A percentile compares a stretch with the other conserved stretches of the same genome.
These are phyloP conservation scores for Forsythia suspensa DNA, from an alignment of 257 asterid species.

Conservation along the genomic window DNA sequence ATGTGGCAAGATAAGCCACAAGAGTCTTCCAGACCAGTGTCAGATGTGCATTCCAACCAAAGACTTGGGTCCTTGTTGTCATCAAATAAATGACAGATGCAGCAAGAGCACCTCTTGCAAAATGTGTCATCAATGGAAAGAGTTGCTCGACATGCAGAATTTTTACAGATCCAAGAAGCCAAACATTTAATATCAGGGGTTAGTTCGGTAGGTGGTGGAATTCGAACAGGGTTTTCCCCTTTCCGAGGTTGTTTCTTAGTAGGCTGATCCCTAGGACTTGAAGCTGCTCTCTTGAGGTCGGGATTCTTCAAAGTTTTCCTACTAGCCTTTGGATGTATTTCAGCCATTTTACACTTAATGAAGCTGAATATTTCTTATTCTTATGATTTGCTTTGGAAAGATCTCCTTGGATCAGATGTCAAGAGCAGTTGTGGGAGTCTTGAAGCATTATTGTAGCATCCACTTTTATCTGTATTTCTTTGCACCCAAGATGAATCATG, in stretches of 20 bases:
- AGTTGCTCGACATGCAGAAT: constrained; percentile 77
- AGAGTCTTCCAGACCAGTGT: constrained; percentile 61
- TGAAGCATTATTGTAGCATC: neutral
- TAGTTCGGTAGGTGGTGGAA: constrained; percentile 53
- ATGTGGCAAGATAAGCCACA: constrained; percentile 92
- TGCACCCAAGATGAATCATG: neutral
- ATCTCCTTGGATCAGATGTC: constrained; percentile 32
- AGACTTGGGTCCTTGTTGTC: constrained; percentile 95
- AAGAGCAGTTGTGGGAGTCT: neutral
- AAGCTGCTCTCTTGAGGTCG: constrained; percentile 56
- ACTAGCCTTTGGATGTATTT: constrained; percentile 46
- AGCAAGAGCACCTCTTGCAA: constrained; percentile 91
- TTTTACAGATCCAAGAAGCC: constrained; percentile 70
- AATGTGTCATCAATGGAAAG: constrained; percentile 69
- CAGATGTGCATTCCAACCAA: constrained; percentile 82
- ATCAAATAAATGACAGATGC: constrained; percentile 82
- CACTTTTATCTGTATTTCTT: neutral
- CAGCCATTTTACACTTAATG: constrained; percentile 55
- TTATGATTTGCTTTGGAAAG: constrained; percentile 30
- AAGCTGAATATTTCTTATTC: constrained; percentile 34
- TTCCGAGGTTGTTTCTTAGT: constrained; percentile 65
- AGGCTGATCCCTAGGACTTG: constrained; percentile 60
- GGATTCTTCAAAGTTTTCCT: constrained; percentile 46
- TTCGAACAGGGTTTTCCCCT: constrained; percentile 66
- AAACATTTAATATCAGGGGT: constrained; percentile 47